Evolutionary conservation across 176 grass and related monocot species (phyloP).

Genomic region (Raddia distichophylla): DNA sequence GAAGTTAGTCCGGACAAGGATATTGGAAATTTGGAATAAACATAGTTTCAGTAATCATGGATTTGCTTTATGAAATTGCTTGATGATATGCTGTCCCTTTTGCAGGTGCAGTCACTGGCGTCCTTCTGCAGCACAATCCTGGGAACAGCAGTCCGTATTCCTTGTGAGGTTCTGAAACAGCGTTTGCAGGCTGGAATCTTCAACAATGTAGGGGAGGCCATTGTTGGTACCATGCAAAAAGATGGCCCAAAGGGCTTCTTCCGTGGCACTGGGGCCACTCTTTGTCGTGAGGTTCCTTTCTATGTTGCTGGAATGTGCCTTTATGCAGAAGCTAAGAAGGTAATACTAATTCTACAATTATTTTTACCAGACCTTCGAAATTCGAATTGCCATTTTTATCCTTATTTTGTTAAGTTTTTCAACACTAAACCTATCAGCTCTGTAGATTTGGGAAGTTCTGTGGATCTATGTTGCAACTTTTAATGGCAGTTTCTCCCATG

Average conservation of each 20-base stretch:
- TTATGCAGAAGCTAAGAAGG: constrained; percentile 97
- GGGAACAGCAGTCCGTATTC: constrained; percentile 88
- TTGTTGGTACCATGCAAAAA: constrained; percentile 79
- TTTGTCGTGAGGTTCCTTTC: constrained; percentile 94
- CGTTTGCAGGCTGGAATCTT: constrained; percentile 90
- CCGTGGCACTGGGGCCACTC: constrained; percentile 91
- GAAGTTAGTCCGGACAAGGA: constrained; percentile 17
- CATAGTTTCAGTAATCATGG: neutral
- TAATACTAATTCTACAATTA: constrained; percentile 20
- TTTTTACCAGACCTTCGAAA: neutral
- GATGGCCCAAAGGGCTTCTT: constrained; percentile 90
- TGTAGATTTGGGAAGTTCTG: neutral
- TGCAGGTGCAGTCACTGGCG: constrained; percentile 87
- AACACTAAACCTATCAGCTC: neutral
- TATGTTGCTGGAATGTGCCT: constrained; percentile 97
- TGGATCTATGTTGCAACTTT: neutral
- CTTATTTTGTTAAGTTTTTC: neutral
- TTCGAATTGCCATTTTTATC: neutral
- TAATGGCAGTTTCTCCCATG: neutral
- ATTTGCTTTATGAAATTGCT: constrained; percentile 9
- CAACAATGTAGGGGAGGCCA: constrained; percentile 93
- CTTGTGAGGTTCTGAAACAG: constrained; percentile 94
- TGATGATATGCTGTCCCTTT: constrained; percentile 15
- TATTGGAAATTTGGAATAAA: constrained; percentile 3
- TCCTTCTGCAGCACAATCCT: constrained; percentile 96